phyloP scores from a whole-genome alignment of 2,329 filamentous ascomycete genomes.

The Phoma sp. region DNA sequence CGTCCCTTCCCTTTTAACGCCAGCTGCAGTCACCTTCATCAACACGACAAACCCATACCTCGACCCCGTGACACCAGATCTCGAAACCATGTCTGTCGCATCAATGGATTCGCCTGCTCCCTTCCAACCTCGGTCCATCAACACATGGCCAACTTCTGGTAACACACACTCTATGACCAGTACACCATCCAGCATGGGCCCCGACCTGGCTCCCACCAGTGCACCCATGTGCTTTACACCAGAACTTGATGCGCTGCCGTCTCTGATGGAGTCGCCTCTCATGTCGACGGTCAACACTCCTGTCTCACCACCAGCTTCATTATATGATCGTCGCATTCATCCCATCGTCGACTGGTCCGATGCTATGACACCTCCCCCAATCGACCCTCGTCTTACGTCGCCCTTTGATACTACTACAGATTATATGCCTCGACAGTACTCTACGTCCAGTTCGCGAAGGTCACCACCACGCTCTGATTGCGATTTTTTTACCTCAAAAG shows the following conservation, averaged over 20 bases:
- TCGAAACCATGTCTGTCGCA: slow-evolving; percentile 39
- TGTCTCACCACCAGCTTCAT: slow-evolving; percentile 53
- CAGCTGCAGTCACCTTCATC: slow-evolving; percentile 62
- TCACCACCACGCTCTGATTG: slow-evolving; percentile 31
- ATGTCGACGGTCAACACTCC: slow-evolving; percentile 39
- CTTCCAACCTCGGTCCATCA: slow-evolving; percentile 35
- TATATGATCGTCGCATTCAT: slow-evolving; percentile 59
- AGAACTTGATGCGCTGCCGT: slow-evolving; percentile 36
- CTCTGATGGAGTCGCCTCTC: slow-evolving; percentile 41
- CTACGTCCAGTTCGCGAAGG: slow-evolving; percentile 31
- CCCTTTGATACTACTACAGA: slow-evolving; percentile 37
- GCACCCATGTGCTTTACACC: slow-evolving; percentile 37
- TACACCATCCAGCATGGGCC: slow-evolving; percentile 53
- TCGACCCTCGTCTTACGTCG: slow-evolving; percentile 44
- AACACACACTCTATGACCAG: slow-evolving; percentile 36
- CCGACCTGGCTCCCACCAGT: slow-evolving; percentile 60
- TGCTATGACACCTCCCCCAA: slow-evolving; percentile 41
- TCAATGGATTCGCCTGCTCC: slow-evolving; percentile 43
- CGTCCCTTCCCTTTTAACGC: slow-evolving; percentile 14
- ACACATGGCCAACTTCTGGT: slow-evolving; percentile 38
- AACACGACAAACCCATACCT: slow-evolving; percentile 68
- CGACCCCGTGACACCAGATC: slow-evolving; percentile 51
- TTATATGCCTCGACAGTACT: slow-evolving; percentile 33
- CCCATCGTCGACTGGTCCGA: slow-evolving; percentile 55
- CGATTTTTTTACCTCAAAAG: slow-evolving; percentile 41